Evolutionary conservation across 169 alveolate species (phyloP).

Genomic region (Cryptosporidium andersoni): DNA sequence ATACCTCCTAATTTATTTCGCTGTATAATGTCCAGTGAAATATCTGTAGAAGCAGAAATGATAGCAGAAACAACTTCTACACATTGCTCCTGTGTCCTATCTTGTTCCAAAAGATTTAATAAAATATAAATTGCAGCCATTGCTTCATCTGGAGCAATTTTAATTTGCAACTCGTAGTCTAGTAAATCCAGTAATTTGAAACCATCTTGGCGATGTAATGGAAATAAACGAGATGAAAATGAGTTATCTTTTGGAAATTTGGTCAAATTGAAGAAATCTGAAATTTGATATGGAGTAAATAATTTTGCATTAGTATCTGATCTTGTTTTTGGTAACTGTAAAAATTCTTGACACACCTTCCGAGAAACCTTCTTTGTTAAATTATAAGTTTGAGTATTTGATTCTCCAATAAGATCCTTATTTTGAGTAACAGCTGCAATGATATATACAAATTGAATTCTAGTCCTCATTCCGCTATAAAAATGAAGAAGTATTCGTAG

Average conservation of each 20-base stretch:
- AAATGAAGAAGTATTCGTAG: slow-evolving; percentile 38
- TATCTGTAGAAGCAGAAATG: slow-evolving; percentile 14
- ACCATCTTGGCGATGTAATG: slow-evolving; percentile 21
- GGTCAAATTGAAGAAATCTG: slow-evolving; percentile 27
- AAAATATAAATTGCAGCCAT: slow-evolving; percentile 42
- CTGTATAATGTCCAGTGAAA: slow-evolving; percentile 8
- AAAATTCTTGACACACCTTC: slow-evolving; percentile 4
- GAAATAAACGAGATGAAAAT: slow-evolving; percentile 46
- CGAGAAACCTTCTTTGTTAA: not conserved
- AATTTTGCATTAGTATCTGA: slow-evolving; percentile 42
- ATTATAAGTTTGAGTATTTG: not conserved
- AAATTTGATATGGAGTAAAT: slow-evolving; percentile 27
- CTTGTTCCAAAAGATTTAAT: slow-evolving; percentile 58
- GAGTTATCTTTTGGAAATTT: slow-evolving; percentile 55
- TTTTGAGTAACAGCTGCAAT: slow-evolving; percentile 60
- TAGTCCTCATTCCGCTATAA: slow-evolving; percentile 63
- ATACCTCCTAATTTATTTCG: slow-evolving; percentile 1
- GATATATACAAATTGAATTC: slow-evolving; percentile 39
- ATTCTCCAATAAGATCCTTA: slow-evolving; percentile 32
- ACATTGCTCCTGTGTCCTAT: slow-evolving; percentile 41
- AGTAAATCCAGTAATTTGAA: not conserved
- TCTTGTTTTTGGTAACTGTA: slow-evolving; percentile 58
- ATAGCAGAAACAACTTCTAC: slow-evolving; percentile 20
- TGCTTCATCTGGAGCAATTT: slow-evolving; percentile 38
- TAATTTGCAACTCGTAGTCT: slow-evolving; percentile 10